Conservation (phyloP, 1,284 basidiomycete species). For the Rhodotorula sp. region DNA sequence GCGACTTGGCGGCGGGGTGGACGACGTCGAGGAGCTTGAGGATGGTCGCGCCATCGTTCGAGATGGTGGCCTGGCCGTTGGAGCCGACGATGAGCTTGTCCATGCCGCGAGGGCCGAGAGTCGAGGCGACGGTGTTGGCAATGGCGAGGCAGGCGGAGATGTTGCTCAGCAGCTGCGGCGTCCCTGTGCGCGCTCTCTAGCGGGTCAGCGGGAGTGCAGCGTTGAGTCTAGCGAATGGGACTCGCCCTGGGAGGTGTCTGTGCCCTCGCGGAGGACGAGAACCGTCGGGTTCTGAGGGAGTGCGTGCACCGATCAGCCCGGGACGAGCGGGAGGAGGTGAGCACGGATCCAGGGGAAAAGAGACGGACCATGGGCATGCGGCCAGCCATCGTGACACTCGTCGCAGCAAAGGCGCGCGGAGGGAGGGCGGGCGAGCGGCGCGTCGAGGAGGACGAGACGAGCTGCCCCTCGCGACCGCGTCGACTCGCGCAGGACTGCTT, state of each 20-base stretch:
- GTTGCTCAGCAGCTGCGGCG: constrained; percentile 52
- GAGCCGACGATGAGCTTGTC: constrained; percentile 89
- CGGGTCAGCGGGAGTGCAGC: background rate
- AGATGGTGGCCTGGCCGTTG: constrained; percentile 93
- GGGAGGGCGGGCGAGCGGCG: background rate
- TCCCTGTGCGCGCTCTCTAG: constrained; percentile 15
- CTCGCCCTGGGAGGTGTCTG: constrained; percentile 52
- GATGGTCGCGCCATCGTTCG: constrained; percentile 96
- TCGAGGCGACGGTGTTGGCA: constrained; percentile 84
- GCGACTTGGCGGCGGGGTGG: constrained; percentile 91
- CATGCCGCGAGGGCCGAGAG: constrained; percentile 98
- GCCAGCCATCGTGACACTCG: constrained; percentile 32
- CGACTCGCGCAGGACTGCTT: no score
- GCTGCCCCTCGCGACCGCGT: no score
- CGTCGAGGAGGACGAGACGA: background rate
- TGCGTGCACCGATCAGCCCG: background rate
- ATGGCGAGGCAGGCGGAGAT: constrained; percentile 86
- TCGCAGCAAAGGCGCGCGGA: background rate
- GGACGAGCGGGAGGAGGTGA: background rate
- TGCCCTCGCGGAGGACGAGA: constrained; percentile 46
- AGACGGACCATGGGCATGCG: constrained; percentile 35
- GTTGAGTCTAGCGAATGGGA: background rate
- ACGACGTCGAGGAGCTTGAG: constrained; percentile 96
- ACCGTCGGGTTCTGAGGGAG: constrained; percentile 36
- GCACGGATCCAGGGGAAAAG: background rate